phyloP scores from a whole-genome alignment of 2,329 filamentous ascomycete genomes.

The Hypoxylon sp. region DNA sequence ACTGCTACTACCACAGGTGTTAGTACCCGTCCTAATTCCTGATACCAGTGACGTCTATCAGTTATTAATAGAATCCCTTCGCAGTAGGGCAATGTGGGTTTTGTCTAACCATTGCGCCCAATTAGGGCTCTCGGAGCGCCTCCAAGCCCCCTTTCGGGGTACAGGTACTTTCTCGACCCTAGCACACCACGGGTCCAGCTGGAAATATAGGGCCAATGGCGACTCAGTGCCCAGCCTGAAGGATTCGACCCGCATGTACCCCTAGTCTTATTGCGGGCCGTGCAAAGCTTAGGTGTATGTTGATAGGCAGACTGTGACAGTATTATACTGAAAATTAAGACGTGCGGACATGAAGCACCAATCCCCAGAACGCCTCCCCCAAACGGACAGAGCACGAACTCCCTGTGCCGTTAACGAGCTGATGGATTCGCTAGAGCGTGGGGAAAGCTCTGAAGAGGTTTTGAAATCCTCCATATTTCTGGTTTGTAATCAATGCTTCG shows the following conservation, averaged over 20 bases:
- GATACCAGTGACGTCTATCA: conserved; percentile 39
- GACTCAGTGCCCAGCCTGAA: conserved; percentile 37
- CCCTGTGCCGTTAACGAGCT: conserved; percentile 32
- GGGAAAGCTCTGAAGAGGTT: conserved; percentile 27
- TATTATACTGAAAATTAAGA: conserved; percentile 31
- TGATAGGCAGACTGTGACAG: conserved; percentile 16
- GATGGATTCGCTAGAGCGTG: conserved; percentile 34
- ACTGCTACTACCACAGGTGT: conserved; percentile 21
- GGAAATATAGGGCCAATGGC: conserved; percentile 37
- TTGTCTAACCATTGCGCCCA: conserved; percentile 30
- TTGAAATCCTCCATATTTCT: conserved; percentile 13
- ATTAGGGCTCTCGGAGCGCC: conserved; percentile 25
- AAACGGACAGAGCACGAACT: conserved; percentile 18
- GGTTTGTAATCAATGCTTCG: conserved; percentile 15
- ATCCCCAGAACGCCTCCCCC: conserved; percentile 9
- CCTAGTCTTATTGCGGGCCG: conserved; percentile 43
- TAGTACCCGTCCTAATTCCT: conserved; percentile 38
- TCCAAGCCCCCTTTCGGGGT: conserved; percentile 43
- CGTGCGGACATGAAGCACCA: conserved; percentile 5
- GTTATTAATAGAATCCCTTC: conserved; percentile 46
- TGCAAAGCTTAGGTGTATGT: conserved; percentile 37
- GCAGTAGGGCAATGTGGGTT: conserved; percentile 28
- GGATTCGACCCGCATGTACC: conserved; percentile 39
- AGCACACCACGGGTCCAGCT: conserved; percentile 40
- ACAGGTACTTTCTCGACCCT: conserved; percentile 35